Evolutionary conservation across 805 yeast genomes (phyloP), one percentile per base, ranked within the genome.

Genomic region (Teunomyces gatunensis): DNA sequence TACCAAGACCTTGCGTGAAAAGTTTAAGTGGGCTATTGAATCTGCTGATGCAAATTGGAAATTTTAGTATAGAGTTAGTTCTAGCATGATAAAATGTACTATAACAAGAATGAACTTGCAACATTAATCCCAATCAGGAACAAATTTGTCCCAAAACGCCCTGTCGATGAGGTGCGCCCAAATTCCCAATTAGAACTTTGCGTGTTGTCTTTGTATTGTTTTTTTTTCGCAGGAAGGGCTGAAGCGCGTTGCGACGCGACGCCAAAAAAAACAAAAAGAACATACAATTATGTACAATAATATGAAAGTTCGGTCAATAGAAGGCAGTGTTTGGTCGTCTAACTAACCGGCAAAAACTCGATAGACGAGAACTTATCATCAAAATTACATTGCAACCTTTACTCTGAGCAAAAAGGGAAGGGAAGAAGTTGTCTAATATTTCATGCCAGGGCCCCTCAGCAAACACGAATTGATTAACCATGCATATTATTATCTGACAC

Each of bases 1-100:
- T 57, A 86, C 97, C 10, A 91, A 90, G 69, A 88, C 98, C 0
- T 72, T 92, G 46, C 74, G 97, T 51, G 97, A 91, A 37, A 92
- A 92, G 71, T 92, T 92, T 70, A 84, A 81, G 41, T 92, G 98
- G 98, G 98, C 98, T 27, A 85, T 92, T 45, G 96, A 91, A 65
- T 83, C 91, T 45, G 90, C 84, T 3, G 97, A 87, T 63, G 89
- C 81, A 54, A 70, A 88, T 58, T 91, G 98, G 98, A 77, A 80
- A 55, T 91, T 91, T 61, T 91, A 67, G 20, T 3, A 32, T 23
- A 11, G 29, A 29, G 9, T 18, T n/a, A n/a, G 28, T 23, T 23
- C 17, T 37, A 36, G 3, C 20, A 20, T 13, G 13, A 20, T 3
- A 37, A 12, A 21, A 12, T 21, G 40, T 37, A 37, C 23, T 37